Evolutionary conservation across 257 asterid species (phyloP).

Genomic region (Lycium barbarum): DNA sequence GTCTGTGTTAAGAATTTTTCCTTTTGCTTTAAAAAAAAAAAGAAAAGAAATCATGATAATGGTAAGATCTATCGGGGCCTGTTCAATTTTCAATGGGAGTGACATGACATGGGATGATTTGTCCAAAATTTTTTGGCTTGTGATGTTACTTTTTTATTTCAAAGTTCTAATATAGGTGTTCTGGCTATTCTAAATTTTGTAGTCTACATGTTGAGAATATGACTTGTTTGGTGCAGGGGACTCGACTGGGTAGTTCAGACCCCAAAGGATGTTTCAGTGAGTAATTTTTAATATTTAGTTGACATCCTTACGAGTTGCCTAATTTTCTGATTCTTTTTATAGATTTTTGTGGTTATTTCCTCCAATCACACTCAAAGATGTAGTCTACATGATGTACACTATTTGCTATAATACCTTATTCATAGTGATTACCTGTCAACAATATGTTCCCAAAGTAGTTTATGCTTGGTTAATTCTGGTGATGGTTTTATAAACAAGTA

Average conservation of each 20-base stretch:
- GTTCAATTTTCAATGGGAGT: not conserved
- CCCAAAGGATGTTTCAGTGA: constrained; percentile 99
- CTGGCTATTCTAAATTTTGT: not conserved
- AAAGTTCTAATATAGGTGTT: not conserved
- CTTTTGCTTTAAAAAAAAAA: not conserved
- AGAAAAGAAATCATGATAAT: not conserved
- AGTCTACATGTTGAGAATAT: constrained; percentile 10
- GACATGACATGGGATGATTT: not conserved
- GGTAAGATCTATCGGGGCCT: not conserved
- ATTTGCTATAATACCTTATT: not conserved
- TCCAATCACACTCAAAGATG: constrained; percentile 3
- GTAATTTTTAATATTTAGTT: constrained; percentile 47
- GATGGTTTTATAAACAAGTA: not conserved
- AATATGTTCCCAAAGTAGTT: not conserved
- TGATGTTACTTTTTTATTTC: constrained; percentile 13
- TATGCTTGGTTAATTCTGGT: not conserved
- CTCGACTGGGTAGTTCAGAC: constrained; percentile 98
- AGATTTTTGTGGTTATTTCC: constrained; percentile 22
- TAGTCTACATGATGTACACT: not conserved
- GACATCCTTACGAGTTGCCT: not conserved
- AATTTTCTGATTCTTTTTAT: not conserved
- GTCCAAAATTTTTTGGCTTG: not conserved
- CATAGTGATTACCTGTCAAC: not conserved
- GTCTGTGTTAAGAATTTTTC: not conserved
- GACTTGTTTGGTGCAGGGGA: constrained; percentile 68